Evolutionary conservation across 2,329 filamentous ascomycete genomes (phyloP).

Genomic region (Penicillium vulpinum): DNA sequence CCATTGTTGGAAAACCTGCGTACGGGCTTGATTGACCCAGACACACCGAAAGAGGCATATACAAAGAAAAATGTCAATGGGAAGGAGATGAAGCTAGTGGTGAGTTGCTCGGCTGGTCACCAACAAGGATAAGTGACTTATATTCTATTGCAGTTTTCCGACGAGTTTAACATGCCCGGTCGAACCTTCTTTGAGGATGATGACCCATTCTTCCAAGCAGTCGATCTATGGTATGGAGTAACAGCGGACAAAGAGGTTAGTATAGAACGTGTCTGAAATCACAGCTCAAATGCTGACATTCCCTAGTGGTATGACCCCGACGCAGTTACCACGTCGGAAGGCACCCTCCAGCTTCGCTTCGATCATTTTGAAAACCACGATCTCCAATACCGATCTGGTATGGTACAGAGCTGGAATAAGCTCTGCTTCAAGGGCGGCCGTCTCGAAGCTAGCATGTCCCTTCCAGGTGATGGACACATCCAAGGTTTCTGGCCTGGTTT

Average conservation of each 20-base stretch:
- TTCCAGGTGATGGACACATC: constrained; percentile 66
- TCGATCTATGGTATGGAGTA: constrained; percentile 72
- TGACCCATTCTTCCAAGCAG: constrained; percentile 66
- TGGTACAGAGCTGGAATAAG: constrained; percentile 74
- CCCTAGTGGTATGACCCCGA: constrained; percentile 69
- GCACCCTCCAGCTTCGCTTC: constrained; percentile 64
- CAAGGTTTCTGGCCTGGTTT: constrained; percentile 74
- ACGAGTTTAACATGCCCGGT: constrained; percentile 68
- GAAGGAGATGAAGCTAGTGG: constrained; percentile 62
- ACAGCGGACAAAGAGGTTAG: constrained; percentile 66
- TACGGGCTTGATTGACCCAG: constrained; percentile 63
- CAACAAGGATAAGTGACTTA: neutral
- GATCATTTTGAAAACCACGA: constrained; percentile 66
- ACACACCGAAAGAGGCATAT: constrained; percentile 61
- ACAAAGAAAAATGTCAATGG: constrained; percentile 60
- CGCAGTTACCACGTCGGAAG: constrained; percentile 62
- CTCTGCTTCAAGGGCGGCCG: constrained; percentile 71
- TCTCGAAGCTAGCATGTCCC: constrained; percentile 68
- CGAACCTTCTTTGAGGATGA: constrained; percentile 71
- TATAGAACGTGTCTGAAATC: neutral
- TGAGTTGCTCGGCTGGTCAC: constrained; percentile 34
- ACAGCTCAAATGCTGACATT: constrained; percentile 7
- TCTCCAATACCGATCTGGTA: constrained; percentile 68
- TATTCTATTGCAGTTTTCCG: constrained; percentile 56
- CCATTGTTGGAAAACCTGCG: constrained; percentile 62